These are phyloP conservation scores for Zoysia matrella DNA, from an alignment of 202 grass and related monocot genomes.

Conservation along the genomic window DNA sequence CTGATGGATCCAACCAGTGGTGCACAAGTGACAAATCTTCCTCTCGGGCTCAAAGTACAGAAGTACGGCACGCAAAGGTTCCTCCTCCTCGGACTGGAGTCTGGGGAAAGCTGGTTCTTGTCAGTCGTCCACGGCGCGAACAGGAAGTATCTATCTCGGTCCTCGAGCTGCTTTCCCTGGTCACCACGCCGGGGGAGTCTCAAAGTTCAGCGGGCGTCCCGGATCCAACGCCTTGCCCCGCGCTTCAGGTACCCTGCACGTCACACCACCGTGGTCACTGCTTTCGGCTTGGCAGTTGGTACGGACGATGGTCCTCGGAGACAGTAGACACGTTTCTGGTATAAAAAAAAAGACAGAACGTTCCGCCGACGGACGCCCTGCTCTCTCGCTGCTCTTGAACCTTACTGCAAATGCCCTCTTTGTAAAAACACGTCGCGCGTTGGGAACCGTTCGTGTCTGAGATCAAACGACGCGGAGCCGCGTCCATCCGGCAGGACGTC, in stretches of 20 bases:
- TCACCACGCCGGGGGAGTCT: neutral
- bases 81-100: constrained; percentile 5
- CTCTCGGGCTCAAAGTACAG: neutral
- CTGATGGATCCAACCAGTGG: neutral
- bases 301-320: neutral
- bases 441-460: too few species aligned
- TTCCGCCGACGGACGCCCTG: too few species aligned
- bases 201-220: neutral
- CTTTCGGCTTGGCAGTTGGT: too few species aligned
- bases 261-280: neutral
- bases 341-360: too few species aligned
- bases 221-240: too few species aligned
- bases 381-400: too few species aligned
- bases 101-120: neutral
- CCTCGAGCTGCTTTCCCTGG: neutral
- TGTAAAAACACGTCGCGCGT: too few species aligned
- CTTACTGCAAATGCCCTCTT: too few species aligned
- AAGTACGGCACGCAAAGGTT: neutral
- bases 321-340: too few species aligned
- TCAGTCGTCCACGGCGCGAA: neutral
- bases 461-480: too few species aligned
- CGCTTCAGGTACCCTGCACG: neutral
- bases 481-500: too few species aligned
- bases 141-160: neutral
- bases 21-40: neutral